A percentile compares a stretch with the other conserved stretches of the same genome.
Conservation (phyloP, 306 rosid species). For the Lagenaria siceraria region DNA sequence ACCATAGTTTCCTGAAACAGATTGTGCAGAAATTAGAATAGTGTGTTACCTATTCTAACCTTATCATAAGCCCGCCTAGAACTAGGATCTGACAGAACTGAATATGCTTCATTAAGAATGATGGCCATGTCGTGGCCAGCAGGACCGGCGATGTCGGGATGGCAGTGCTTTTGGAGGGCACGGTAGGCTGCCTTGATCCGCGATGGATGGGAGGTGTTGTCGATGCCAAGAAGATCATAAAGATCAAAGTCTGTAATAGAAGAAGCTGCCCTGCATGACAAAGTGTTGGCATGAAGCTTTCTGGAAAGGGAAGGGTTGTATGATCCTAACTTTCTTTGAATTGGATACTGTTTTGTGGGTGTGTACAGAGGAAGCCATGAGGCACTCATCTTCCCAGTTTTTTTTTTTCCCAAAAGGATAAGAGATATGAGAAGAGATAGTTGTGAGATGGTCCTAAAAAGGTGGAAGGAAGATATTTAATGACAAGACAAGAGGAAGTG, state of each 20-base stretch:
- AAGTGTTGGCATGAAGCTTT: neutral
- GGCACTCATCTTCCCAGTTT: conserved; percentile 4
- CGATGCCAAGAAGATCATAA: conserved; percentile 77
- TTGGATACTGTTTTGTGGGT: neutral
- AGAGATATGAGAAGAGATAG: neutral
- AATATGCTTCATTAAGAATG: conserved; percentile 73
- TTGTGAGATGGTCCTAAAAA: neutral
- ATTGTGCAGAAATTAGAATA: neutral
- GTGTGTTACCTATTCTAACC: conserved; percentile 18
- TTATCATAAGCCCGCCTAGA: conserved; percentile 64
- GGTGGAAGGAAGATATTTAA: neutral
- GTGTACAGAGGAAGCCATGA: conserved; percentile 13
- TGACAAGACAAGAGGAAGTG: neutral
- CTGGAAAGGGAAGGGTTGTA: neutral
- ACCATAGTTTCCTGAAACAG: neutral
- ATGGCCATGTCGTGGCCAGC: conserved; percentile 94
- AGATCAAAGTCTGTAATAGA: conserved; percentile 53
- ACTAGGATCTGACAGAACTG: conserved; percentile 66
- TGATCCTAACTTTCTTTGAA: neutral
- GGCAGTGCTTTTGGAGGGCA: conserved; percentile 74
- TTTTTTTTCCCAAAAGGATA: neutral
- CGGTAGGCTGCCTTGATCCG: conserved; percentile 64
- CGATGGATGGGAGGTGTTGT: conserved; percentile 52
- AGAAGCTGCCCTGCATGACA: conserved; percentile 35
- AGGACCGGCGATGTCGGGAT: conserved; percentile 85